Evolutionary conservation across 1,284 basidiomycete species (phyloP), one percentile per base, ranked within the genome.

Genomic region (Fomitopsis schrenkii): DNA sequence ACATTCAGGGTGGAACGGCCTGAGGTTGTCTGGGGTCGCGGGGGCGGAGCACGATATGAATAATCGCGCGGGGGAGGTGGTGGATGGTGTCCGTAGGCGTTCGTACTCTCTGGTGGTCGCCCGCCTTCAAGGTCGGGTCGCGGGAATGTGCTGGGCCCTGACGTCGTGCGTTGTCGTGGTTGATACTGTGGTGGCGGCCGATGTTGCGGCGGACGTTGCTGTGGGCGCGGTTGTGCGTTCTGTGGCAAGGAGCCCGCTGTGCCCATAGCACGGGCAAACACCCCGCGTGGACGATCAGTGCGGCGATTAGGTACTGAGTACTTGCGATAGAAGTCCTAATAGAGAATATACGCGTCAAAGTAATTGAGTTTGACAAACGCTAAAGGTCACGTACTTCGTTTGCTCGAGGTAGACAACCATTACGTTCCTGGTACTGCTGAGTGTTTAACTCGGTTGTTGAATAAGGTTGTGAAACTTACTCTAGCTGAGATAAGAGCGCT

Each of bases 241-340:
- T 56, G 53, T 26, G 64, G 56, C 2, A 30, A 71, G 60, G 41
- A 73, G 67, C 56, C 69, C 68, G 68, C 83, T 71, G 68, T 69
- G 46, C 71, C 71, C 68, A 72, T 73, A 41, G 77, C 68, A n/a
- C 82, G 78, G 10, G 80, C 77, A 69, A 88, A 87, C 12, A 88
- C 62, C 5, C 82, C 80, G 44, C 85, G 80, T 19, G 82, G 77
- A 41, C 81, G 80, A 28, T 70, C 67, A 42, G 71, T 72, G 7
- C 77, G 68, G 54, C 77, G 78, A 50, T 79, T 80, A 2, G 90
- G 90, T 0, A 92, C 83, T 2, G 86, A 87, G 67, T 89, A 73
- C 59, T 78, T 81, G 65, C 90, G 80, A 70, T 91, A 92, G 66
- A 76, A 77, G 5, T 72, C 73, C 78, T 83, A 61, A 22, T 2